Percentiles rank a stretch among this genome's conserved stretches.
Evolutionary conservation across 2,329 filamentous ascomycete species (phyloP).

Genomic region (Paraconiothyrium sp.): DNA sequence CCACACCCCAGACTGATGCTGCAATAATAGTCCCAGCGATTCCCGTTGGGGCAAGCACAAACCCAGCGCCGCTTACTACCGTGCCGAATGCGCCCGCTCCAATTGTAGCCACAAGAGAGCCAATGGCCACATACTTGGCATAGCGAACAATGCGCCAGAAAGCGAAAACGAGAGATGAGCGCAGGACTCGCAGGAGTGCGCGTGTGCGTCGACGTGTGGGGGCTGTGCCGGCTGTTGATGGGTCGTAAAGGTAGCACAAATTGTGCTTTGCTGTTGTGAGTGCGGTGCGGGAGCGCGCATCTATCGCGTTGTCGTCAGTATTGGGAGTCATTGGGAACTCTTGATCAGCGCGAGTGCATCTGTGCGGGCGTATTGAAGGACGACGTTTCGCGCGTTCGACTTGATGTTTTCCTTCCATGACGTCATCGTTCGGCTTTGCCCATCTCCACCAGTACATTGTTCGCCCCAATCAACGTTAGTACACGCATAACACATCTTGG

Average conservation of each 20-base stretch:
- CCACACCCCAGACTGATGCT: conserved; percentile 52
- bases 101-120: conserved; percentile 51
- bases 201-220: conserved; percentile 51
- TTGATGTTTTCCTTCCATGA: not conserved
- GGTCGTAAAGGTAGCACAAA: conserved; percentile 51
- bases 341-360: not conserved
- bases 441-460: not conserved
- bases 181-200: conserved; percentile 49
- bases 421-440: not conserved
- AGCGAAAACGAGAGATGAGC: conserved; percentile 52
- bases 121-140: conserved; percentile 56
- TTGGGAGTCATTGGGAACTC: not conserved
- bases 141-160: conserved; percentile 56
- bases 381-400: not conserved
- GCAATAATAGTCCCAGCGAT: conserved; percentile 50
- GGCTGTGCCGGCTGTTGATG: conserved; percentile 31
- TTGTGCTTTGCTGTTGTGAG: conserved; percentile 41
- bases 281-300: conserved; percentile 35
- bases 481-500: not conserved
- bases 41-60: conserved; percentile 54
- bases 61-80: conserved; percentile 51
- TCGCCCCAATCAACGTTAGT: not conserved
- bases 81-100: conserved; percentile 49
- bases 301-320: conserved; percentile 26
- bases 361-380: not conserved